These are phyloP conservation scores for Colletotrichum liaoningense DNA, from an alignment of 2,329 filamentous ascomycete genomes.

Conservation along the genomic window DNA sequence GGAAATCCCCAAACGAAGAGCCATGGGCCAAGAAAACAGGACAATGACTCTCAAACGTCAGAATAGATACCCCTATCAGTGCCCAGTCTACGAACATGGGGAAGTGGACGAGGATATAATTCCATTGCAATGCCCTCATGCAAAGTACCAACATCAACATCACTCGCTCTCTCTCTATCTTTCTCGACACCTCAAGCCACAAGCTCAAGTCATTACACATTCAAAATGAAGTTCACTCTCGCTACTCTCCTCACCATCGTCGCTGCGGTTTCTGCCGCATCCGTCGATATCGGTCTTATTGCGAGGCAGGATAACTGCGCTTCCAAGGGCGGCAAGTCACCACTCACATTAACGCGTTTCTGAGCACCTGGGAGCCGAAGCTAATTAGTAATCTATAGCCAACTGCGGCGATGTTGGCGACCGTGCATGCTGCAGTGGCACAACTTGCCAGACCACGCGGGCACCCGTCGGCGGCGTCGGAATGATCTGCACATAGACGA, in stretches of 20 bases:
- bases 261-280: constrained; percentile 4
- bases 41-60: no score
- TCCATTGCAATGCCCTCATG: no score
- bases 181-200: no score
- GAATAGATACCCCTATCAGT: no score
- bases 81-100: no score
- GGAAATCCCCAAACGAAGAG: no score
- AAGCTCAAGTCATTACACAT: no score
- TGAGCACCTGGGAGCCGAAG: no score
- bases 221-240: constrained; percentile 12
- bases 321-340: background rate
- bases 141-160: no score
- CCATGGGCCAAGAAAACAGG: no score
- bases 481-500: background rate
- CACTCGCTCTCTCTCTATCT: no score
- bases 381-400: background rate
- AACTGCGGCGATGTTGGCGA: constrained; percentile 8
- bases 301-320: background rate
- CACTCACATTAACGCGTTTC: background rate
- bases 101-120: no score
- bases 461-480: constrained; percentile 6
- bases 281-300: constrained; percentile 3
- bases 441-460: background rate
- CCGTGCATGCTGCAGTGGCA: constrained; percentile 2
- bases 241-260: background rate